Evolutionary conservation across 352 stramenopile genomes (phyloP).

Genomic region (Aphanomyces stellatus): DNA sequence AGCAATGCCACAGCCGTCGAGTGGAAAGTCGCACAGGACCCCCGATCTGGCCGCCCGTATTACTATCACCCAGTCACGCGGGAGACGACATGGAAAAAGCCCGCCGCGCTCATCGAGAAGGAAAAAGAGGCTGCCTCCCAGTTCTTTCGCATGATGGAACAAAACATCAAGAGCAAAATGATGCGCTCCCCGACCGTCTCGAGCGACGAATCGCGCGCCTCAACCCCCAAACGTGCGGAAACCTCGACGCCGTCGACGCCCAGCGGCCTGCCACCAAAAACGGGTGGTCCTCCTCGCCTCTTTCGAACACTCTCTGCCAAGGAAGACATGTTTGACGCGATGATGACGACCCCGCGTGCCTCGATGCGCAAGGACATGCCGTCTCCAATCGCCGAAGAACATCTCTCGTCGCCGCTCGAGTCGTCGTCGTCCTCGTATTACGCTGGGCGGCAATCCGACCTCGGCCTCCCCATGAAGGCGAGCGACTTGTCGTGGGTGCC

Average conservation of each 20-base stretch:
- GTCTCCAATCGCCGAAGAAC: conserved; percentile 3
- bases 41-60: conserved; percentile 89
- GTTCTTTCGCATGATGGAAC: conserved; percentile 96
- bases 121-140: conserved; percentile 71
- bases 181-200: conserved; percentile 8
- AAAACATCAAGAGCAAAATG: conserved; percentile 90
- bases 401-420: too few species aligned
- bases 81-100: conserved; percentile 98
- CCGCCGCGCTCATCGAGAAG: conserved; percentile 57
- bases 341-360: not conserved
- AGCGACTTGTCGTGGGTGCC: not conserved
- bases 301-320: conserved; percentile 42
- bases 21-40: conserved; percentile 71
- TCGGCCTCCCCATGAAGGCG: not conserved
- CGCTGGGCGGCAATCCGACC: not conserved
- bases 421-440: not conserved
- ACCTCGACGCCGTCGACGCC: not conserved
- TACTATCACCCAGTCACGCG: conserved; percentile 94
- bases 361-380: not conserved
- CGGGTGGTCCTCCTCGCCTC: conserved; percentile 11
- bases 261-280: not conserved
- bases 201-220: not conserved
- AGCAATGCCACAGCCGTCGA: conserved; percentile 23
- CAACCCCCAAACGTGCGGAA: not conserved
- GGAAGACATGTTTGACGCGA: conserved; percentile 28